These are phyloP conservation scores for Euphorbia pulcherrima DNA, from an alignment of 345 rosid species.

Conservation along the genomic window DNA sequence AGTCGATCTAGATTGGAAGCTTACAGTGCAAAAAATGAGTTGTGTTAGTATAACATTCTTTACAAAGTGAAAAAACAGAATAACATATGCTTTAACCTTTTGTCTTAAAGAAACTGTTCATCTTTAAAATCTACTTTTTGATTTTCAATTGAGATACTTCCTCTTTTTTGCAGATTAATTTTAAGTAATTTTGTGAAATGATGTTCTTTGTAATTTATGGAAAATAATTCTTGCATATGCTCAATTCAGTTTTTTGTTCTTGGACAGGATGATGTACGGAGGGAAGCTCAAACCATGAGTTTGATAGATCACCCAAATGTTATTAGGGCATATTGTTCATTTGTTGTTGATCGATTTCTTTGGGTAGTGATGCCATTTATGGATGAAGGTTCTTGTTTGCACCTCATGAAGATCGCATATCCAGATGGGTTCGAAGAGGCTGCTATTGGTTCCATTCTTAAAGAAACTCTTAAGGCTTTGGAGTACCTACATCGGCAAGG, in stretches of 20 bases:
- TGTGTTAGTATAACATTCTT: background rate
- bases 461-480: slow-evolving; percentile 96
- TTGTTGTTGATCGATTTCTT: slow-evolving; percentile 75
- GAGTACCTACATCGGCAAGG: slow-evolving; percentile 97
- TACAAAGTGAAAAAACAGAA: background rate
- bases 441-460: slow-evolving; percentile 79
- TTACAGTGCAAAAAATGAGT: background rate
- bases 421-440: slow-evolving; percentile 91
- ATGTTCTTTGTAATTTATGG: background rate
- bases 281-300: slow-evolving; percentile 97
- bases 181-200: background rate
- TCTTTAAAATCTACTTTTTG: background rate
- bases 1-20: background rate
- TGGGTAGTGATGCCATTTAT: slow-evolving; percentile 99
- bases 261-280: slow-evolving; percentile 81
- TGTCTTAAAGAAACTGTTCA: background rate
- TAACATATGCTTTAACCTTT: background rate
- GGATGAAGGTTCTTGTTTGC: slow-evolving; percentile 98
- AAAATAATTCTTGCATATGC: slow-evolving; percentile 2
- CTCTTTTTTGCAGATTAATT: background rate
- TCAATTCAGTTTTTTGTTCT: slow-evolving; percentile 9
- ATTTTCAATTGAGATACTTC: background rate
- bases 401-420: slow-evolving; percentile 91
- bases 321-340: slow-evolving; percentile 80
- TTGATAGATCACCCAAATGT: slow-evolving; percentile 96